Evolutionary conservation across 768 basidiomycete species (phyloP).

Genomic region (Lactarius deliciosus): DNA sequence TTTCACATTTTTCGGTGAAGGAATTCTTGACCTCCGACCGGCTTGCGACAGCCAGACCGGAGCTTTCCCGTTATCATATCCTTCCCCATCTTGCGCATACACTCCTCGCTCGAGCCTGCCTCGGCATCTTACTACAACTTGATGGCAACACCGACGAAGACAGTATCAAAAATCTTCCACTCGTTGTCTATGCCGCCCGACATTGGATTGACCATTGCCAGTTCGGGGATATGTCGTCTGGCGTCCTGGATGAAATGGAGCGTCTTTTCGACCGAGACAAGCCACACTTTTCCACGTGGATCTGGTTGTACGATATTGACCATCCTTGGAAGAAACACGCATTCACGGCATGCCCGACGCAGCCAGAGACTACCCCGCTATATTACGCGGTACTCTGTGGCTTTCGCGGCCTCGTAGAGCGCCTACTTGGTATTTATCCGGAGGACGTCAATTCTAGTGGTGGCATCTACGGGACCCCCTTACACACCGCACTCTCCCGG

Average conservation of each 20-base stretch:
- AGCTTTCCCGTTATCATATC: conserved; percentile 1
- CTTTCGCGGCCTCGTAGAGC: not conserved
- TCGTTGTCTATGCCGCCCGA: not conserved
- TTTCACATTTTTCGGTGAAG: not conserved
- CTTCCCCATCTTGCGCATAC: not conserved
- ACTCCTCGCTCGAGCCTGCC: not conserved
- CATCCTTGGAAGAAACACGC: not conserved
- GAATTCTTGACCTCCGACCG: conserved; percentile 1
- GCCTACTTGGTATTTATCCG: not conserved
- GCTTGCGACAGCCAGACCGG: not conserved
- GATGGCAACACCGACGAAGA: not conserved
- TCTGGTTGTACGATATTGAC: not conserved
- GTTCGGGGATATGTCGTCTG: not conserved
- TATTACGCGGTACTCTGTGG: conserved; percentile 6
- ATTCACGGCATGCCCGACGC: not conserved
- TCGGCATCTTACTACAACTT: not conserved
- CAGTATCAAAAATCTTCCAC: not conserved
- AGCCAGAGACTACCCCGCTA: not conserved
- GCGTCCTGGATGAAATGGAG: not conserved
- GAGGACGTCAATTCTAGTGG: not conserved
- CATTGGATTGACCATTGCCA: not conserved
- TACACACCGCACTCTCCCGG: not conserved
- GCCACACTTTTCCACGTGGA: not conserved
- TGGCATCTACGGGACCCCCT: not conserved
- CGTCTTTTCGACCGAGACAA: conserved; percentile 1